These are phyloP conservation scores for Mortierella sp. DNA, from an alignment of 371 early-diverging fungal genomes.

Conservation along the genomic window DNA sequence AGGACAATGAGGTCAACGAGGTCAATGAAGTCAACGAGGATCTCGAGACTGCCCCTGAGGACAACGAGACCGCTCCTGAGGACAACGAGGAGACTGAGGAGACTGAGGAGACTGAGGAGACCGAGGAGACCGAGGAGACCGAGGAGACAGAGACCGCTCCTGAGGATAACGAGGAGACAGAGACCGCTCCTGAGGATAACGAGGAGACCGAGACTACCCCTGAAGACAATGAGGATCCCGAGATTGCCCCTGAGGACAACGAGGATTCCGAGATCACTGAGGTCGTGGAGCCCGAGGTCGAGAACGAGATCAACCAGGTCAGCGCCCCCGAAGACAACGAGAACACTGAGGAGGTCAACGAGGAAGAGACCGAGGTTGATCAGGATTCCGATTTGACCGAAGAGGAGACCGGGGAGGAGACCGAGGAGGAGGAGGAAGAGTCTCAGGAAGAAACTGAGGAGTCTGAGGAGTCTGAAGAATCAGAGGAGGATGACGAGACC, in stretches of 20 bases:
- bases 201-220: neutral
- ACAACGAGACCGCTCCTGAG: neutral
- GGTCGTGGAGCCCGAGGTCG: slow-evolving; percentile 13
- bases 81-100: neutral
- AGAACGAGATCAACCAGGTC: neutral
- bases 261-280: neutral
- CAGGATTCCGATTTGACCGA: neutral
- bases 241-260: neutral
- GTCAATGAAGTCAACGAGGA: neutral
- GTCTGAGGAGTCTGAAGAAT: neutral
- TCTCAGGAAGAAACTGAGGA: neutral
- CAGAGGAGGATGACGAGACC: neutral
- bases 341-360: neutral
- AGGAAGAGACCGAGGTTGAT: neutral
- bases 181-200: neutral
- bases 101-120: neutral
- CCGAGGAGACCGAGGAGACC: neutral
- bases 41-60: neutral
- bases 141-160: neutral
- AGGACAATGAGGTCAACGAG: neutral
- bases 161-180: neutral
- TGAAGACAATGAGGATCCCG: neutral
- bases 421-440: neutral
- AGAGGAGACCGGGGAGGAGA: neutral
- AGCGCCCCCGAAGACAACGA: neutral